Conservation (phyloP, 768 basidiomycete genomes). For the Filobasidium floriforme region DNA sequence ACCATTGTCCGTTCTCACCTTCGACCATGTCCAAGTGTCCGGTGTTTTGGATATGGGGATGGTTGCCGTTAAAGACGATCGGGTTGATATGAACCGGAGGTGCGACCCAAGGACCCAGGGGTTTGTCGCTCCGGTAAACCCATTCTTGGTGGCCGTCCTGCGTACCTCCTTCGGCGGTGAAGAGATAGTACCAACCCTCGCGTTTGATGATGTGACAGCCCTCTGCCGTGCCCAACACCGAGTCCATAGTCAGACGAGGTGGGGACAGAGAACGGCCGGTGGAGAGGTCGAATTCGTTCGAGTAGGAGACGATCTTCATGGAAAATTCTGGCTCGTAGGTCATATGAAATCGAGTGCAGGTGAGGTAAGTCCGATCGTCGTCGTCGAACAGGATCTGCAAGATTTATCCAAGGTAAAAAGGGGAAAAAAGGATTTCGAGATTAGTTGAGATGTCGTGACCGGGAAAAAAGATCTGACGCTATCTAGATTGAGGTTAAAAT, state of each 20-base stretch:
- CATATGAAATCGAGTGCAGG: constrained; percentile 20
- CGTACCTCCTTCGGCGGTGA: constrained; percentile 42
- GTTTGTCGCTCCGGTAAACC: constrained; percentile 41
- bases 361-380: constrained; percentile 24
- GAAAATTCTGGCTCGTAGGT: not conserved
- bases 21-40: constrained; percentile 48
- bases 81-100: constrained; percentile 26
- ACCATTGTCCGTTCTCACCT: constrained; percentile 44
- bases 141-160: constrained; percentile 28
- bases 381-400: constrained; percentile 30
- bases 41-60: constrained; percentile 46
- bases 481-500: no score
- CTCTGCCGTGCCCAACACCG: constrained; percentile 29
- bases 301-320: constrained; percentile 19
- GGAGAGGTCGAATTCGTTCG: constrained; percentile 23
- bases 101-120: constrained; percentile 38
- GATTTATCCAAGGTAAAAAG: no score
- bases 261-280: constrained; percentile 21
- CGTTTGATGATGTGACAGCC: constrained; percentile 35
- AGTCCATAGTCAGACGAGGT: constrained; percentile 21
- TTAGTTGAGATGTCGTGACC: no score
- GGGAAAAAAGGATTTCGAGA: no score
- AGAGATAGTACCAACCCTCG: constrained; percentile 43
- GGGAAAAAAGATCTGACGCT: no score
- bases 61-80: constrained; percentile 25